A percentile compares a stretch with the other conserved stretches of the same genome.
Evolutionary conservation across 73 alveolate species (phyloP).

Genomic region (Paraurostyla sp.): DNA sequence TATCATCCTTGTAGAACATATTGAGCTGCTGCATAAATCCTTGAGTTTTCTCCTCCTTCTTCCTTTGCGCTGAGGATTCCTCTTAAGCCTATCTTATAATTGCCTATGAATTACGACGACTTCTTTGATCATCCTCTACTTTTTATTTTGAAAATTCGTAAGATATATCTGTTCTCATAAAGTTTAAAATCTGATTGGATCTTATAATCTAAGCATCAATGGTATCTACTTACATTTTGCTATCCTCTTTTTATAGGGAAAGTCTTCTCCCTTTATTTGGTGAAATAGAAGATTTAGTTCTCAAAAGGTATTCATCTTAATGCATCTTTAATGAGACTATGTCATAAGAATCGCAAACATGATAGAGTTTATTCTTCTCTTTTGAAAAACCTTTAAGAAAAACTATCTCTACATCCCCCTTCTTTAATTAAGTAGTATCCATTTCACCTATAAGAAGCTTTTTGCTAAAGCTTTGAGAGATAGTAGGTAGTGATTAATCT

Average conservation of each 20-base stretch:
- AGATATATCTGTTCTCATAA: conserved; percentile 27
- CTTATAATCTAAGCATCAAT: not conserved
- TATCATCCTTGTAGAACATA: conserved; percentile 11
- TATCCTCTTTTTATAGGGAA: no score
- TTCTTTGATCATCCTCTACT: not conserved
- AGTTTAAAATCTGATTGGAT: not conserved
- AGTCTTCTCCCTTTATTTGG: no score
- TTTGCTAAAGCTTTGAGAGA: not conserved
- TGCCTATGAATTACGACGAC: not conserved
- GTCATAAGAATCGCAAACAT: conserved; percentile 45
- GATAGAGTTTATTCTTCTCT: not conserved
- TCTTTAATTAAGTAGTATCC: not conserved
- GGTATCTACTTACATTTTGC: no score
- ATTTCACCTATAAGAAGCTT: conserved; percentile 25
- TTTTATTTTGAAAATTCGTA: conserved; percentile 34
- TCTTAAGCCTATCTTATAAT: not conserved
- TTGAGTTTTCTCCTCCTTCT: not conserved
- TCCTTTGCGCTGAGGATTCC: not conserved
- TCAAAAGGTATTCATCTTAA: not conserved
- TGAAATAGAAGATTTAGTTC: no score
- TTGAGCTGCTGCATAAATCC: not conserved
- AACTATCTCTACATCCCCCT: not conserved
- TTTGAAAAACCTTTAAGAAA: not conserved
- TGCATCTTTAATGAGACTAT: conserved; percentile 20
- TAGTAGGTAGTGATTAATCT: not conserved